Evolutionary conservation across 1,139 yeast species (phyloP).

Genomic region (Saccharomyces uvarum): DNA sequence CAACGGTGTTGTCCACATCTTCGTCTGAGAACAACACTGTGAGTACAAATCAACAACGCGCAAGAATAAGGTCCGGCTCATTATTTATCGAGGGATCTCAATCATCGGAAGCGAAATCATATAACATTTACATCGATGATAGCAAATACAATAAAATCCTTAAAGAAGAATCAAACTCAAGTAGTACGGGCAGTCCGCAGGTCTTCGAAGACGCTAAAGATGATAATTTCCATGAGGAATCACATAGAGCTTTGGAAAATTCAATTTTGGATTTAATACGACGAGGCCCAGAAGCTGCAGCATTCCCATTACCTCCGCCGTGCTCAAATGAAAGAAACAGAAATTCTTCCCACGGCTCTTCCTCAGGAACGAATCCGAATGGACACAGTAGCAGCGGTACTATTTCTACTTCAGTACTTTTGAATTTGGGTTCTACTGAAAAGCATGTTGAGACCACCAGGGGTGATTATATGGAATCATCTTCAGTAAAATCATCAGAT

Average conservation of each 20-base stretch:
- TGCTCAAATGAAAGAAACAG: neutral
- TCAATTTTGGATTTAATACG: neutral
- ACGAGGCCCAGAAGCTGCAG: neutral
- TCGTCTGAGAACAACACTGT: neutral
- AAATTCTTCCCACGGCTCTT: neutral
- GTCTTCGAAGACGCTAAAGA: neutral
- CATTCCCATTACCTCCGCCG: neutral
- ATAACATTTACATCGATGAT: neutral
- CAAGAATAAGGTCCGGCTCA: neutral
- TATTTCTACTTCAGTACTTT: conserved; percentile 9
- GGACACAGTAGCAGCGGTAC: conserved; percentile 8
- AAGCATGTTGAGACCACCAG: neutral
- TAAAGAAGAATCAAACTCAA: neutral
- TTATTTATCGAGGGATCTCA: conserved; percentile 1
- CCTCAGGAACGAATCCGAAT: neutral
- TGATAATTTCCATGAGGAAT: neutral
- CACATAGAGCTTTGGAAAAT: neutral
- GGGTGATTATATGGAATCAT: neutral
- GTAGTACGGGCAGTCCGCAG: neutral
- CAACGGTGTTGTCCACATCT: neutral
- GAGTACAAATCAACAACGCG: neutral
- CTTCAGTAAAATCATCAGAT: neutral
- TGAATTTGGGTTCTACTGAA: conserved; percentile 1
- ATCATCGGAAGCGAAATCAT: neutral
- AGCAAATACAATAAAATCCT: neutral